A percentile compares a stretch with the other conserved stretches of the same genome.
Evolutionary conservation across 139 green algal species (phyloP).

Genomic region (Spirogloea muscicola): DNA sequence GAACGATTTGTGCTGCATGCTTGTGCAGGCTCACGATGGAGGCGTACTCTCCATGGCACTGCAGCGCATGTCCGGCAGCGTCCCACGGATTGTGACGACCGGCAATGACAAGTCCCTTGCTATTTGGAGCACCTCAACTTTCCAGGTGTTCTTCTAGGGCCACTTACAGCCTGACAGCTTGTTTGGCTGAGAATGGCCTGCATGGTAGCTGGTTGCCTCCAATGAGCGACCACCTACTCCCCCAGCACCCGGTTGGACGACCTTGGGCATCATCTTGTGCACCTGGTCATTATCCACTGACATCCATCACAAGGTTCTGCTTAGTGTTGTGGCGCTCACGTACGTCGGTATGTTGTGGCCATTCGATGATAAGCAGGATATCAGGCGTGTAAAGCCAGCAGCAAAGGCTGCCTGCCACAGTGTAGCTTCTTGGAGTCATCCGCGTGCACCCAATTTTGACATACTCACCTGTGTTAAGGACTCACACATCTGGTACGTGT

Average conservation of each 20-base stretch:
- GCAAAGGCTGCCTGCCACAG: conserved; percentile 28
- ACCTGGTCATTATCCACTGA: too few species aligned
- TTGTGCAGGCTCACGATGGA: conserved; percentile 35
- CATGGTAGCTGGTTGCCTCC: too few species aligned
- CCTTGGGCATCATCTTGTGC: too few species aligned
- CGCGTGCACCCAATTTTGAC: conserved; percentile 23
- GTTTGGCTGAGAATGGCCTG: too few species aligned
- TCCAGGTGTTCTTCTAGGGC: too few species aligned
- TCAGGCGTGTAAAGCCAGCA: conserved; percentile 34
- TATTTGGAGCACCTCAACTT: conserved; percentile 26
- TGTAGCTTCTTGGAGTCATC: conserved; percentile 23
- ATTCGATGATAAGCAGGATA: conserved; percentile 6
- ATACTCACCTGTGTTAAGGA: conserved; percentile 33
- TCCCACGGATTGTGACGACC: conserved; percentile 29
- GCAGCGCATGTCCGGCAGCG: not conserved
- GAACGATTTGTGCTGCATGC: conserved; percentile 1
- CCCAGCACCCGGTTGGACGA: too few species aligned
- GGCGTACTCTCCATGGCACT: conserved; percentile 23
- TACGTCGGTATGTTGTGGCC: too few species aligned
- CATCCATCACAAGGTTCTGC: too few species aligned
- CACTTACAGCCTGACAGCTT: too few species aligned
- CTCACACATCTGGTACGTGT: conserved; percentile 32
- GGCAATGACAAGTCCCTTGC: conserved; percentile 26
- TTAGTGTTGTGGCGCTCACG: too few species aligned
- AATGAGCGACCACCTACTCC: too few species aligned